Evolutionary conservation across 352 stramenopile species (phyloP), one percentile per base, ranked within the genome.

Genomic region (Globisporangium iwayamae): DNA sequence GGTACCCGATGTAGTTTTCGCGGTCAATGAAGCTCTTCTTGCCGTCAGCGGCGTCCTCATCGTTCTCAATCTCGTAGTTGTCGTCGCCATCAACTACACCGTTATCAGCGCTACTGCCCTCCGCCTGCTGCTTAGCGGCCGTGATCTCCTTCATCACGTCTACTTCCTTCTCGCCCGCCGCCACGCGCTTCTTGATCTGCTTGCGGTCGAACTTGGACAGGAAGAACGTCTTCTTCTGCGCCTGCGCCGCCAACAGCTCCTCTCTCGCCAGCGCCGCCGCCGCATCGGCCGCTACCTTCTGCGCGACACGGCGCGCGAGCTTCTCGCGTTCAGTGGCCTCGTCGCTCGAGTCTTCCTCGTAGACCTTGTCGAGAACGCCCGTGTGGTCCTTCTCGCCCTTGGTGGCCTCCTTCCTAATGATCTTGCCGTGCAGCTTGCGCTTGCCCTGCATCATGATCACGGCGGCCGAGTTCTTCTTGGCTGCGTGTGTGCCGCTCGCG

Each of bases 201-300:
- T 97, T 97, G n/a, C 96, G 86, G 66, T 98, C 92, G 41, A 93
- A 91, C 64, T 98, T 98, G 38, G 94, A 98, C 36, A 99, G 63
- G 60, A 93, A 96, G 8, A 89, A 73, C 36, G 94, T 91, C 57
- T 89, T 87, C 68, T 89, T 87, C 57, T 74, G 77, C 51, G 51
- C 32, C 55, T 57, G 45, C 55, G 43, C 34, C 39, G 60, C 60
- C n/a, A 57, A 43, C 53, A 41, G 61, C 46, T 46, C 39, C 46
- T 53, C 47, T 16, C 51, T 38, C 38, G 61, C 51, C 22, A 66
- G 67, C 0, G 30, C 51, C 10, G 48, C 43, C 10, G 55, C 54
- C 1, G 66, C 59, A 1, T 66, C 66, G 8, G 53, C 47, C 6
- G 54, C 58, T 9, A 41, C 34, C 34, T 70, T 67, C 16, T 41